These are phyloP conservation scores for Neofusicoccum ribis DNA, from an alignment of 2,329 filamentous ascomycete species.

Conservation along the genomic window DNA sequence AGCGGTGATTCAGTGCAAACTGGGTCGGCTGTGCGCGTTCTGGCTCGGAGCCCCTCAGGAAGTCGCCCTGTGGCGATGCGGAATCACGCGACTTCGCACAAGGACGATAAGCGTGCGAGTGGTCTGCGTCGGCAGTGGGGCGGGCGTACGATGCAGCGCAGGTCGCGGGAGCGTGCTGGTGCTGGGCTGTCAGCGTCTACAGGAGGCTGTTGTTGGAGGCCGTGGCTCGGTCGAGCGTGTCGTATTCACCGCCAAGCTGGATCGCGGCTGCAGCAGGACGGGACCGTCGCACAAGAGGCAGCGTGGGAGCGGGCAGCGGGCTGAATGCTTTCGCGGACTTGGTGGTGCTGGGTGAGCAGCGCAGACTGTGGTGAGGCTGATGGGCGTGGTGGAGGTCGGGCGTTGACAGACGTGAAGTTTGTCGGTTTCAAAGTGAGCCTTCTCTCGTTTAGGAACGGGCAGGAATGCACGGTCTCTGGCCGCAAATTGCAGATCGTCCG, in stretches of 20 bases:
- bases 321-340: neutral
- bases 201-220: slow-evolving; percentile 31
- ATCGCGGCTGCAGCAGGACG: slow-evolving; percentile 22
- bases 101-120: slow-evolving; percentile 27
- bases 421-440: slow-evolving; percentile 24
- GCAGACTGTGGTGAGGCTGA: slow-evolving; percentile 19
- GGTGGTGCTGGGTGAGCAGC: slow-evolving; percentile 8
- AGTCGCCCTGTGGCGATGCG: slow-evolving; percentile 34
- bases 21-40: slow-evolving; percentile 21
- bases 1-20: slow-evolving; percentile 17
- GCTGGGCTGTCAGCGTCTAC: slow-evolving; percentile 19
- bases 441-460: slow-evolving; percentile 24
- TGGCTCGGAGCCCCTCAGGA: slow-evolving; percentile 44
- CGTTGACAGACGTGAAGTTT: slow-evolving; percentile 23
- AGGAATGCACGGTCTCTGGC: slow-evolving; percentile 22
- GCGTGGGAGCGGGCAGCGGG: slow-evolving; percentile 6
- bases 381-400: slow-evolving; percentile 21
- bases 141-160: slow-evolving; percentile 32
- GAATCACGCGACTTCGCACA: slow-evolving; percentile 36
- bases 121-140: slow-evolving; percentile 29
- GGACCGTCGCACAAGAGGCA: slow-evolving; percentile 12
- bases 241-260: slow-evolving; percentile 39
- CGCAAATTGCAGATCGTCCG: slow-evolving; percentile 21
- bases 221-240: slow-evolving; percentile 21
- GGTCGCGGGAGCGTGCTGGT: slow-evolving; percentile 1